Percentiles rank a stretch among this genome's conserved stretches.
Conservation (phyloP, 345 rosid genomes). For the Populus nigra region DNA sequence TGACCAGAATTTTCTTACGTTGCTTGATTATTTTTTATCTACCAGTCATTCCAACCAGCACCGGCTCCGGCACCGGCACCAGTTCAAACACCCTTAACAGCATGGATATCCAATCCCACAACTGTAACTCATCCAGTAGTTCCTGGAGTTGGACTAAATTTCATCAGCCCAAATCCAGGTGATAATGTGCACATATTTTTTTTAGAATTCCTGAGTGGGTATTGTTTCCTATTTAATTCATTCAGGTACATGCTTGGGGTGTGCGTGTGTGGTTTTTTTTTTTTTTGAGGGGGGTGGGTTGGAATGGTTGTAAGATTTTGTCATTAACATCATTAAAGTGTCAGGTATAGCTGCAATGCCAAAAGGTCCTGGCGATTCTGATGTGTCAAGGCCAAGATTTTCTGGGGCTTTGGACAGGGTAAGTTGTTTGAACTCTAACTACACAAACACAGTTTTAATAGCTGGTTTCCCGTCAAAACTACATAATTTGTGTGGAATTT, state of each 20-base stretch:
- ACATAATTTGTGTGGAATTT: neutral
- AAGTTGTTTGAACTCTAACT: conserved; percentile 9
- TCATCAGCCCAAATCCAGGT: conserved; percentile 25
- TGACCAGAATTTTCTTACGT: neutral
- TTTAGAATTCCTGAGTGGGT: neutral
- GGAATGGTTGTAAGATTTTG: neutral
- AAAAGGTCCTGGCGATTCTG: conserved; percentile 27
- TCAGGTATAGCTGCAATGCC: conserved; percentile 24
- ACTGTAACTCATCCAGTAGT: conserved; percentile 16
- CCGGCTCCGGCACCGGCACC: conserved; percentile 8
- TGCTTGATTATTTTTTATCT: neutral
- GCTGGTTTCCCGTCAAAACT: neutral
- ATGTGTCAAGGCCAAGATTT: conserved; percentile 20
- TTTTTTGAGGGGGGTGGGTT: no score
- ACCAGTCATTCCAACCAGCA: conserved; percentile 20
- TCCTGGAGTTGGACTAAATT: conserved; percentile 22
- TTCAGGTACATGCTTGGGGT: neutral
- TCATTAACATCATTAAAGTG: neutral
- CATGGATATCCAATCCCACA: conserved; percentile 30
- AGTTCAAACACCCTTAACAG: conserved; percentile 24
- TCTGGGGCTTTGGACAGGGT: conserved; percentile 29
- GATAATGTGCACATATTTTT: neutral
- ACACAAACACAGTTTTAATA: neutral
- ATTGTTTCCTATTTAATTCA: neutral
- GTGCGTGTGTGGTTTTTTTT: no score